phyloP scores from a whole-genome alignment of 2,329 filamentous ascomycete genomes.

The Sarocladium brachiariae region DNA sequence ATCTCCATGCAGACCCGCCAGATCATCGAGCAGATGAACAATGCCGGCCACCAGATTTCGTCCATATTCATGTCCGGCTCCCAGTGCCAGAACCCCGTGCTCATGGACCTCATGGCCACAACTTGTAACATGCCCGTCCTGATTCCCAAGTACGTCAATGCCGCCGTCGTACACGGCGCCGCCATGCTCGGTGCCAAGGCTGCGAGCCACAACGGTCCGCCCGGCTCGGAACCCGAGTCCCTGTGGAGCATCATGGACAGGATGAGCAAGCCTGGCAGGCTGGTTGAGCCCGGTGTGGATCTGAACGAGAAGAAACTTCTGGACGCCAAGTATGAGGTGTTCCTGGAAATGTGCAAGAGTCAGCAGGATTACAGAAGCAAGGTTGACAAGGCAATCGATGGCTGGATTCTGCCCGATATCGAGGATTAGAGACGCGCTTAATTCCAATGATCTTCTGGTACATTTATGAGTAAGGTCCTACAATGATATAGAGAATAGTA shows the following conservation, averaged over 20 bases:
- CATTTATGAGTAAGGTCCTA: not conserved
- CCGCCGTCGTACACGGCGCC: slow-evolving; percentile 94
- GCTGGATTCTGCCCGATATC: slow-evolving; percentile 21
- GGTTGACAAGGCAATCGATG: slow-evolving; percentile 57
- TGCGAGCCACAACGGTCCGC: slow-evolving; percentile 67
- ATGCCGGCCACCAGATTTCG: slow-evolving; percentile 74
- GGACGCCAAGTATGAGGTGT: slow-evolving; percentile 88
- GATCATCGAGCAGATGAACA: slow-evolving; percentile 92
- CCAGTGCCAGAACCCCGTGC: slow-evolving; percentile 89
- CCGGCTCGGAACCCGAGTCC: slow-evolving; percentile 66
- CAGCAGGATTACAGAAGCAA: slow-evolving; percentile 77
- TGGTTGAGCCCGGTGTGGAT: slow-evolving; percentile 69
- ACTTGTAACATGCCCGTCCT: slow-evolving; percentile 88
- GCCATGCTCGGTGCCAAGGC: slow-evolving; percentile 98
- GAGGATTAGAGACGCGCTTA: not conserved
- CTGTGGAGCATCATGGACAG: slow-evolving; percentile 97
- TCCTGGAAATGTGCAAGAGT: slow-evolving; percentile 81
- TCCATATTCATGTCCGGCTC: slow-evolving; percentile 99
- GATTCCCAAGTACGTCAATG: slow-evolving; percentile 89
- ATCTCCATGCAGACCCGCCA: slow-evolving; percentile 95
- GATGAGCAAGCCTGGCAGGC: slow-evolving; percentile 88
- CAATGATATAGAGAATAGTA: not conserved
- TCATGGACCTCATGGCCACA: slow-evolving; percentile 88
- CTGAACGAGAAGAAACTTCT: slow-evolving; percentile 82
- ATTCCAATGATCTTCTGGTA: not conserved